These are phyloP conservation scores for Penicillium concentricum DNA, from an alignment of 2,329 filamentous ascomycete genomes.

Conservation along the genomic window DNA sequence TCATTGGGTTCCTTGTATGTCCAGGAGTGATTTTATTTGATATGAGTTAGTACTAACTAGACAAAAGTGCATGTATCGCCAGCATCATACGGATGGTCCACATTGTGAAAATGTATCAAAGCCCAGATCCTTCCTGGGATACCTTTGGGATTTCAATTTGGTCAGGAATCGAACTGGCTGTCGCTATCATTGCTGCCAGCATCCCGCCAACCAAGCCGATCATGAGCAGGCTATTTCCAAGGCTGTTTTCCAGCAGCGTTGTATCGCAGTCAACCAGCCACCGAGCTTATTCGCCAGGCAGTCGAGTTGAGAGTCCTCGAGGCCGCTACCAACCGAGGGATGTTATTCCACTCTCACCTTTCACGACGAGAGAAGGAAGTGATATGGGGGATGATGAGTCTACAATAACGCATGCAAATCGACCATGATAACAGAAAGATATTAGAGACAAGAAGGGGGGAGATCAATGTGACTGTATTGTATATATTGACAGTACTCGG, in stretches of 20 bases:
- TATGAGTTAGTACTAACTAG: background rate
- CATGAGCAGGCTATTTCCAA: background rate
- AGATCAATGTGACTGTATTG: background rate
- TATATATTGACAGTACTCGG: background rate
- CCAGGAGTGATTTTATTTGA: background rate
- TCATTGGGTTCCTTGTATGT: background rate
- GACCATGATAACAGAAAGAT: background rate
- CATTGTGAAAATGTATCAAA: conserved; percentile 10
- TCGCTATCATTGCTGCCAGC: background rate
- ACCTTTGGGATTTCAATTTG: conserved; percentile 9
- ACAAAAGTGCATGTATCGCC: conserved; percentile 11
- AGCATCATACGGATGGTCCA: conserved; percentile 12
- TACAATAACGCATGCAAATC: background rate
- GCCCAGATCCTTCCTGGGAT: conserved; percentile 11
- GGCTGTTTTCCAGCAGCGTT: background rate
- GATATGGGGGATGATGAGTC: background rate
- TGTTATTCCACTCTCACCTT: background rate
- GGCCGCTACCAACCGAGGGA: background rate
- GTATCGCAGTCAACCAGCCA: background rate
- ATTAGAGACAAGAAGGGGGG: background rate
- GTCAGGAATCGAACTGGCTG: conserved; percentile 4
- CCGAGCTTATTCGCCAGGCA: background rate
- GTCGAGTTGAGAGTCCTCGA: background rate
- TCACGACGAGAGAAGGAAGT: background rate
- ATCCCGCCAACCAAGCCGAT: background rate